Base-by-base conservation (phyloP, 2,329 filamentous ascomycete genomes). In the Claviceps purpurea region DNA sequence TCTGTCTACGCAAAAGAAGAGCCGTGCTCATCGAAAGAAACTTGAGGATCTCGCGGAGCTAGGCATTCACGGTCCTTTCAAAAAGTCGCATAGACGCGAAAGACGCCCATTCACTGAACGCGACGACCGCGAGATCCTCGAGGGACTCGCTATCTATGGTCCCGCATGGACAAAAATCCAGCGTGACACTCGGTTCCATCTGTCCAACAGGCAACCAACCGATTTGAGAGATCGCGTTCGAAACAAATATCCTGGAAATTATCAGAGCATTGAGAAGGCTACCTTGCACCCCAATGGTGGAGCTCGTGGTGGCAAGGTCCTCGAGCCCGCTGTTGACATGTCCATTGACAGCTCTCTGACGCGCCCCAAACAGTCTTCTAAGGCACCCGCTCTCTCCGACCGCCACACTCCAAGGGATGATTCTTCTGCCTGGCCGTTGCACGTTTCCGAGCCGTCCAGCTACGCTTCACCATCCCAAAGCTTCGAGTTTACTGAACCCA, bases 111-210 rank as follows among this genome's bases (percentile, higher is more conserved):
- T 84, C 56, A 79, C 79, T 0, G 76, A 79, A 30, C 73, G 80
- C 56, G 81, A 85, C 54, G 81, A 85, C 58, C 68, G 68, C 34
- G 76, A 81, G 56, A 84, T 84, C 45, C 67, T 83, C 1, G 70
- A 77, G 54, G 81, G 81, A 0, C 74, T 82, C 40, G 68, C 78
- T 41, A 61, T 72, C 4, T 82, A 83, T 60, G 81, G 81, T 0
- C 77, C 80, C 8, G 74, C 78, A 8, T 84, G 81, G 81, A 82
- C 79, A 50, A 79, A 76, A 62, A 84, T 84, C 20, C 79, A 82
- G 60, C 72, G 79, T 39, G 79, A 84, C 54, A 64, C 74, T 14
- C 70, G 70, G 30, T 82, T 79, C 63, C 70, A 79, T 54, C 67
- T 84, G n/a, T 73, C 75, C 4, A 76, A 64, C 54, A 70, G 81